Evolutionary conservation across 1,139 yeast species (phyloP), one percentile per base, ranked within the genome.

Genomic region (Sugiyamaella neomexicana): DNA sequence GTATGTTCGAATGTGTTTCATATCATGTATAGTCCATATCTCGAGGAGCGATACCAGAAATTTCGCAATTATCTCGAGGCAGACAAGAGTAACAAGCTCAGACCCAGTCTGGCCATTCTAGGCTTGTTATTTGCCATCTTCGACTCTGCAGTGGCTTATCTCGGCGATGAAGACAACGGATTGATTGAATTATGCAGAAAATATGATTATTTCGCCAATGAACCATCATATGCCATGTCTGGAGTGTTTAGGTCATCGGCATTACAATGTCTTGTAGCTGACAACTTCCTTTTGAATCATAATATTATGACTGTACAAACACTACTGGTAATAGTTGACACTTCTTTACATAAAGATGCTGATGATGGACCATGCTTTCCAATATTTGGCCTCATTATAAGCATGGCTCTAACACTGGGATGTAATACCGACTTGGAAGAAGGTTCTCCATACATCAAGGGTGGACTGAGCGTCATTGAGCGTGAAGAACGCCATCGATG

Each of bases 281-380:
- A 52, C 39, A 55, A 55, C 32, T 55, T 55, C 29, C 52, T 55
- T 15, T n/a, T 52, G n/a, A 43, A 55, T 42, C 52, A 55, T 17
- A 36, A 34, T 17, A 42, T 52, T 17, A 25, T 39, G 23, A 49
- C 58, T 5, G 46, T 55, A 7, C 58, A 55, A 43, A 41, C 58
- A n/a, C 38, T 55, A 8, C 32, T 55, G 15, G 36, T 52, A 12
- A 41, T 52, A 34, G 40, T 55, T 8, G 58, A 55, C 31, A 40
- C 53, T 5, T 27, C 52, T 5, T 34, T 52, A 15, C 58, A 55
- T 43, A 44, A 49, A 8, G 53, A 52, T 29, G 58, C 54, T 8
- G 58, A 55, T 41, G 55, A 55, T 15, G 58, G 58, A 5, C 58
- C 58, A 8, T 47, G 53, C 32, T 55, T 50, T 50, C 58, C 58